Conservation (phyloP, 768 basidiomycete genomes). For the Pleurotus pulmonarius region DNA sequence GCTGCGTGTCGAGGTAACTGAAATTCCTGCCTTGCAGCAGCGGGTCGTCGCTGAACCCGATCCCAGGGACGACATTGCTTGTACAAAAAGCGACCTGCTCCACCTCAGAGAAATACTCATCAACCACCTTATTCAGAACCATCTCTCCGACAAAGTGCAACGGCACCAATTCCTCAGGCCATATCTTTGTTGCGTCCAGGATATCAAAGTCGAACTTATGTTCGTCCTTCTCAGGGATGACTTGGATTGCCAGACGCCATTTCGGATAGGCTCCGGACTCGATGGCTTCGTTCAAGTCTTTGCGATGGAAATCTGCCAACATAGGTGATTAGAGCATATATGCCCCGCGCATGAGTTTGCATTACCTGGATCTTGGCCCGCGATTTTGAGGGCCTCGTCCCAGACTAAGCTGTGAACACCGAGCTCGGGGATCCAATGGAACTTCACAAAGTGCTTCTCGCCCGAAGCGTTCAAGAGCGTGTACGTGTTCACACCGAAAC, state of each 20-base stretch:
- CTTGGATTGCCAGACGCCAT: constrained; percentile 79
- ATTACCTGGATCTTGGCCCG: constrained; percentile 76
- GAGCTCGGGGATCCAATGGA: constrained; percentile 78
- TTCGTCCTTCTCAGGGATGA: constrained; percentile 65
- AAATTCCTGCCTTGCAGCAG: constrained; percentile 84
- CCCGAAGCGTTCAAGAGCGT: constrained; percentile 65
- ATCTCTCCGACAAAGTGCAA: constrained; percentile 76
- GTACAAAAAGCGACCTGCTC: constrained; percentile 93
- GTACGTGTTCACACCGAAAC: constrained; percentile 84
- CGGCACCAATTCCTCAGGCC: constrained; percentile 81
- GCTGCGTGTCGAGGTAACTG: constrained; percentile 84
- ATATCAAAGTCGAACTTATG: constrained; percentile 86
- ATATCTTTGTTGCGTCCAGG: constrained; percentile 82
- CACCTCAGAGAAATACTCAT: constrained; percentile 82
- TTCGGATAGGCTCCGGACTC: constrained; percentile 63
- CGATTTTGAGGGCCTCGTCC: constrained; percentile 87
- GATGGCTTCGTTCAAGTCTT: constrained; percentile 85
- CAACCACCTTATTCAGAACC: constrained; percentile 55
- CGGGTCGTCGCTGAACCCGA: constrained; percentile 74
- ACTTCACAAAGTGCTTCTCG: constrained; percentile 82
- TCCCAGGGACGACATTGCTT: constrained; percentile 60
- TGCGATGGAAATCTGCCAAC: constrained; percentile 73
- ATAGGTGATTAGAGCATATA: background rate
- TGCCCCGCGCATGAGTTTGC: background rate
- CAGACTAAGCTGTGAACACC: constrained; percentile 82